Base-by-base conservation (phyloP, 2,329 filamentous ascomycete genomes). In the Claviceps purpurea region DNA sequence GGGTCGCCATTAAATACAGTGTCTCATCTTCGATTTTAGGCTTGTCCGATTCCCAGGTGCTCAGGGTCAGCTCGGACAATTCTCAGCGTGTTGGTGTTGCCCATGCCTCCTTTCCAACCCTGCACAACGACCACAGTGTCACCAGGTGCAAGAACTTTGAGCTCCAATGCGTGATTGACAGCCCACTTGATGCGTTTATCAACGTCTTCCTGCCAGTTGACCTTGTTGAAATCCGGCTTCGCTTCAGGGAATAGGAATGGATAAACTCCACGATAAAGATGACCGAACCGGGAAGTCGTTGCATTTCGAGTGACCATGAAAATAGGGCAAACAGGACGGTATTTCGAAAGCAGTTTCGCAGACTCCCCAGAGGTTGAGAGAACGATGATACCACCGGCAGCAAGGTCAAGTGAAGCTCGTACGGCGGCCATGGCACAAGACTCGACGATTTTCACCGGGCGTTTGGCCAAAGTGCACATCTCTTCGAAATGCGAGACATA, bases 201-300 rank as follows among this genome's bases (percentile, higher is more conserved):
- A 62, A 98, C 93, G 72, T 98, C 91, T 77, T 97, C 89, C 76
- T 98, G 93, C 93, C 93, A 98, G 73, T 94, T 90, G 64, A 85
- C 81, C 71, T 85, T 81, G 68, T 78, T 80, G 73, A 97, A 98
- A 75, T 98, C 89, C 62, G 93, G 93, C 83, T 97, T 97, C 63
- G 75, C 73, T 76, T 95, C 87, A 51, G 85, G 81, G 79, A 96
- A 97, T 64, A 86, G 78, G 85, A 98, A 98, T 54, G 93, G 93
- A 69, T 96, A 98, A 56, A 98, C 91, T 62, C 93, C 93, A 67
- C 93, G 91, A 76, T 96, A 97, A 69, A 98, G 73, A 71, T 98
- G 93, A 60, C 83, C 86, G 72, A 93, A 97, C 72, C 93, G 81
- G 55, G 89, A 86, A 50, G 93, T 88, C 59, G 79, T 82, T 48